Evolutionary conservation across 352 stramenopile genomes (phyloP).

Genomic region (Globisporangium splendens): DNA sequence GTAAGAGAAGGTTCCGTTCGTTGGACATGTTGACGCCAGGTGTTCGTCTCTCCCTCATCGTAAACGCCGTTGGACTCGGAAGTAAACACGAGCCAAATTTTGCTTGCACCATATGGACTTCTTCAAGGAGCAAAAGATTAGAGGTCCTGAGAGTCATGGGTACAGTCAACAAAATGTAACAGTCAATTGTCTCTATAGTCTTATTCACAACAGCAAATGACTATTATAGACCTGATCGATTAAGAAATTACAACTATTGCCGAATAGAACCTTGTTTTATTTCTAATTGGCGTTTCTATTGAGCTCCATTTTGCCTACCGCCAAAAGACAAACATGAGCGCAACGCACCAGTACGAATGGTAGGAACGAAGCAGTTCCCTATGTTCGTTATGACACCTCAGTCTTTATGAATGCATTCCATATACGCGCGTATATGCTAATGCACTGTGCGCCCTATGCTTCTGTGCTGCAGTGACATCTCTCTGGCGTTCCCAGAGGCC

Average conservation of each 20-base stretch:
- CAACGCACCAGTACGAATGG: slow-evolving; percentile 78
- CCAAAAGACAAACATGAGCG: slow-evolving; percentile 26
- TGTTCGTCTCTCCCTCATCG: too few species aligned
- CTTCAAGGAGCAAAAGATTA: too few species aligned
- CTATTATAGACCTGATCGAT: not conserved
- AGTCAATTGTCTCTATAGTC: too few species aligned
- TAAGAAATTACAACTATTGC: not conserved
- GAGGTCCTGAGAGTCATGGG: too few species aligned
- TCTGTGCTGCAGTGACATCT: slow-evolving; percentile 41
- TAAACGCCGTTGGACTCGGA: too few species aligned
- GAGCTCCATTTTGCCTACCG: not conserved
- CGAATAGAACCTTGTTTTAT: slow-evolving; percentile 1
- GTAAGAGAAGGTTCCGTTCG: too few species aligned
- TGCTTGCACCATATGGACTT: too few species aligned
- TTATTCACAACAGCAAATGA: not conserved
- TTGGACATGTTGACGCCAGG: too few species aligned
- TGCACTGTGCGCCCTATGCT: not conserved
- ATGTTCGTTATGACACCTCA: not conserved
- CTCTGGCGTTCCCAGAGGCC: slow-evolving; percentile 56
- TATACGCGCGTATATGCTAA: too few species aligned
- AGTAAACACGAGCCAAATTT: too few species aligned
- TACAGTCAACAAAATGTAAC: too few species aligned
- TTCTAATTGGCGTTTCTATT: not conserved
- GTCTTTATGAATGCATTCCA: too few species aligned
- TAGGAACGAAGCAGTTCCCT: slow-evolving; percentile 29